Percentiles rank a stretch among this genome's conserved stretches.
Conservation (phyloP, 2,329 filamentous ascomycete species). For the Phyllosticta citribraziliensis region DNA sequence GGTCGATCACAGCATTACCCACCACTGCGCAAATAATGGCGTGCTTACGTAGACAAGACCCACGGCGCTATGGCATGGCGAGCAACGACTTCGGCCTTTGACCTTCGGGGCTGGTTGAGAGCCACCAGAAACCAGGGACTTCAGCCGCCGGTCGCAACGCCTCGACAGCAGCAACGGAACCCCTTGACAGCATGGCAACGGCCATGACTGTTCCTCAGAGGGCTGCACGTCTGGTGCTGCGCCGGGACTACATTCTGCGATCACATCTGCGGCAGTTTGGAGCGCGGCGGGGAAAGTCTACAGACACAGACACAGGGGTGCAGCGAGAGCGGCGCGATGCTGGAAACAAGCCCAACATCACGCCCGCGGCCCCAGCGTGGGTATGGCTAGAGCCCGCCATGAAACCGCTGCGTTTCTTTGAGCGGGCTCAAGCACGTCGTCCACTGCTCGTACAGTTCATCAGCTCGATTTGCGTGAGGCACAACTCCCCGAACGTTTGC, state of each 20-base stretch:
- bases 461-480: slow-evolving; percentile 50
- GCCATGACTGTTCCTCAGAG: not conserved
- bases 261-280: not conserved
- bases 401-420: slow-evolving; percentile 48
- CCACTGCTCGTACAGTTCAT: slow-evolving; percentile 74
- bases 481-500: not conserved
- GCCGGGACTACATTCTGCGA: not conserved
- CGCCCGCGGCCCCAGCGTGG: slow-evolving; percentile 33
- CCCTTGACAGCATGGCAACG: not conserved
- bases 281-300: not conserved
- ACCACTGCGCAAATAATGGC: not conserved
- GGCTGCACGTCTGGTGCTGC: not conserved
- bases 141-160: not conserved
- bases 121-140: not conserved
- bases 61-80: not conserved
- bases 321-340: not conserved
- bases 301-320: not conserved
- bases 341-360: slow-evolving; percentile 14
- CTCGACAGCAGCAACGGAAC: not conserved
- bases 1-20: not conserved
- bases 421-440: slow-evolving; percentile 56
- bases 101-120: not conserved
- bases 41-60: not conserved
- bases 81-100: not conserved
- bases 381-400: slow-evolving; percentile 38